phyloP scores from a whole-genome alignment of 306 rosid genomes.

The Castanea mollissima region DNA sequence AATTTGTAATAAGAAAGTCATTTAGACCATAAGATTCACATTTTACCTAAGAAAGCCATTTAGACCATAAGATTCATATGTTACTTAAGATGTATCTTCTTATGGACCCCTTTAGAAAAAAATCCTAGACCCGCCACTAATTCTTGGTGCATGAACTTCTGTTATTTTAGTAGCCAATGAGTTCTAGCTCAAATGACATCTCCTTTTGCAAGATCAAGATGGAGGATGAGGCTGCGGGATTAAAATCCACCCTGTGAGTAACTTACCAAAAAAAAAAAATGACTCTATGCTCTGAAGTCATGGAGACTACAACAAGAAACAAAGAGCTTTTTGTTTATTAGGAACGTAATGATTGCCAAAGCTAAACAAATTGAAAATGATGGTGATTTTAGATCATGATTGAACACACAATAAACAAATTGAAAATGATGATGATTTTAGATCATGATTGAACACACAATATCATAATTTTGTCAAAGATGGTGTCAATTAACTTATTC shows the following conservation, averaged over 20 bases:
- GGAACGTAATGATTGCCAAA: not conserved
- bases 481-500: not conserved
- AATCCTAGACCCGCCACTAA: not conserved
- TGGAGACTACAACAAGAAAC: not conserved
- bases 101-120: no score
- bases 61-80: no score
- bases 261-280: no score
- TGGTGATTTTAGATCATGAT: not conserved
- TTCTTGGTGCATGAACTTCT: not conserved
- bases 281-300: not conserved
- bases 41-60: no score
- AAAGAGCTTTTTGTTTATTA: not conserved
- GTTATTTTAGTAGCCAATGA: not conserved
- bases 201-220: no score
- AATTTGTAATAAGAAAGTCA: no score
- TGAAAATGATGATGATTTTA: not conserved
- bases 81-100: no score
- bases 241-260: no score
- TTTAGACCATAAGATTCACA: no score
- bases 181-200: no score
- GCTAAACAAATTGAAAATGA: not conserved
- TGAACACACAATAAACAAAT: conserved; percentile 1
- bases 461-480: not conserved
- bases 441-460: not conserved
- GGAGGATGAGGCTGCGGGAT: no score